Conservation (phyloP, 306 rosid species). For the Aeschynomene evenia region DNA sequence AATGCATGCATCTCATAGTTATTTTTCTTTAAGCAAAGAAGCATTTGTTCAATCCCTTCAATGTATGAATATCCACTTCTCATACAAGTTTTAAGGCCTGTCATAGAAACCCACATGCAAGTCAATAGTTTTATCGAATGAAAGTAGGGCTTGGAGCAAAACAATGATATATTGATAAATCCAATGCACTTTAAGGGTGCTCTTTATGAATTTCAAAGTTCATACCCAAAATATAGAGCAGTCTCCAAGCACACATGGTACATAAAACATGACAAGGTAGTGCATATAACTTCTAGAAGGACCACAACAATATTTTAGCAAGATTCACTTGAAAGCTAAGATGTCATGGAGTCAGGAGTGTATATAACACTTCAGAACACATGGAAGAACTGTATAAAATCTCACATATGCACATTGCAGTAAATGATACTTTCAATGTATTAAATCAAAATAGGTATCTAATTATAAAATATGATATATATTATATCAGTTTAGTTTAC, state of each 20-base stretch:
- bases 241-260: not conserved
- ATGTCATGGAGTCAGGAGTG: not conserved
- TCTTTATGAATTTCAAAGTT: slow-evolving; percentile 15
- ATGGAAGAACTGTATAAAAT: slow-evolving; percentile 10
- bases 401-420: not conserved
- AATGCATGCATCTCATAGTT: slow-evolving; percentile 93
- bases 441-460: not conserved
- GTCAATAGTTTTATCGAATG: slow-evolving; percentile 27
- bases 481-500: not conserved
- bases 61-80: slow-evolving; percentile 68
- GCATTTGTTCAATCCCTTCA: slow-evolving; percentile 78
- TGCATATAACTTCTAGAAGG: slow-evolving; percentile 3
- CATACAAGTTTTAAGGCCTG: slow-evolving; percentile 90
- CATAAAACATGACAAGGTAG: not conserved
- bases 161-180: slow-evolving; percentile 7
- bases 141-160: not conserved
- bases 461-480: not conserved
- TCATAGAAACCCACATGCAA: slow-evolving; percentile 20
- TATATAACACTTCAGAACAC: not conserved
- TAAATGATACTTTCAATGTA: not conserved
- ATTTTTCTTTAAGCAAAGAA: slow-evolving; percentile 57
- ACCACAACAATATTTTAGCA: not conserved
- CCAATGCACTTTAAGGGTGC: not conserved
- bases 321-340: slow-evolving; percentile 7
- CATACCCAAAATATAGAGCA: not conserved